Evolutionary conservation across 345 rosid species (phyloP).

Genomic region (Hibiscus syriacus): DNA sequence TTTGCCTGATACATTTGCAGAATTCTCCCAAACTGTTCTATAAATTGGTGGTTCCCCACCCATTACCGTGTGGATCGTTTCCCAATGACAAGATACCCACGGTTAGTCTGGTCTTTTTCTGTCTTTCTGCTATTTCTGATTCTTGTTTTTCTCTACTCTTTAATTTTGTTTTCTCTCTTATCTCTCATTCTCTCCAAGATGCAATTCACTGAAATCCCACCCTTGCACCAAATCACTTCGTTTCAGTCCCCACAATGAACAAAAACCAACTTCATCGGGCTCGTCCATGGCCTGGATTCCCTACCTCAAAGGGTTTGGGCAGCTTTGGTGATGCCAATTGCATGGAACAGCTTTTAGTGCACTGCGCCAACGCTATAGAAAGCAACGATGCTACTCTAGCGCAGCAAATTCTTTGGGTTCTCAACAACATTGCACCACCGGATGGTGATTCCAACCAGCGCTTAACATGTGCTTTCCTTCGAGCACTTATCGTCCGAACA

Average conservation of each 20-base stretch:
- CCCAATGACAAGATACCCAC: slow-evolving; percentile 52
- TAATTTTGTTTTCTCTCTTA: neutral
- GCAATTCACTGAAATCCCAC: slow-evolving; percentile 63
- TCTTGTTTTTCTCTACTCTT: neutral
- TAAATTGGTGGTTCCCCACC: slow-evolving; percentile 10
- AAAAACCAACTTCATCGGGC: slow-evolving; percentile 34
- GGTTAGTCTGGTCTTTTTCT: slow-evolving; percentile 72
- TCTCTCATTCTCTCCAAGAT: slow-evolving; percentile 24
- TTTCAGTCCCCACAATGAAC: slow-evolving; percentile 31
- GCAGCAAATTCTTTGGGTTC: too few relatives aligned
- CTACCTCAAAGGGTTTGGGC: too few relatives aligned
- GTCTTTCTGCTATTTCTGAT: slow-evolving; percentile 25
- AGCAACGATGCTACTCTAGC: slow-evolving; percentile 64
- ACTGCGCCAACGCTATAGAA: slow-evolving; percentile 86
- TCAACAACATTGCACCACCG: too few relatives aligned
- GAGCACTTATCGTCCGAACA: slow-evolving; percentile 77
- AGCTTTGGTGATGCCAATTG: too few relatives aligned
- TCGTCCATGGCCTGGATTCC: too few relatives aligned
- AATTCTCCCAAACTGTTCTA: too few relatives aligned
- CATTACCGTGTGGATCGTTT: slow-evolving; percentile 32
- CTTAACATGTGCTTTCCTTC: slow-evolving; percentile 56
- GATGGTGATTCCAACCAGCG: too few relatives aligned
- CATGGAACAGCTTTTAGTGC: slow-evolving; percentile 87
- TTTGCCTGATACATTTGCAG: slow-evolving; percentile 23
- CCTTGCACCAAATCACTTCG: slow-evolving; percentile 25